These are phyloP conservation scores for Aspergillus arachidicola DNA, from an alignment of 2,329 filamentous ascomycete species.

Conservation along the genomic window DNA sequence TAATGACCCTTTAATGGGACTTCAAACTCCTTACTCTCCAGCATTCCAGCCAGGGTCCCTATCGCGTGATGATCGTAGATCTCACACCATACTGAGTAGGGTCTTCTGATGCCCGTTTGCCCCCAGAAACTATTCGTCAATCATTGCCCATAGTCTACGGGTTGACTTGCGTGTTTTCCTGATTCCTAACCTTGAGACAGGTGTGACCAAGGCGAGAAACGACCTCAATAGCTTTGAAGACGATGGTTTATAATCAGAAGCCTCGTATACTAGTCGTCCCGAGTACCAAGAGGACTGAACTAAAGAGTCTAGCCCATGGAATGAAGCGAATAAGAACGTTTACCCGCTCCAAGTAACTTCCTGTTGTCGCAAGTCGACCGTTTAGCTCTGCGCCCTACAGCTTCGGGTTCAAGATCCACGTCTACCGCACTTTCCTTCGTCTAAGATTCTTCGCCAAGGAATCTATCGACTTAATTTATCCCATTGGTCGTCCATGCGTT, in stretches of 20 bases:
- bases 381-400: slow-evolving; percentile 1
- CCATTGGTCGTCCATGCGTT: background rate
- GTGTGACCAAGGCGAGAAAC: no score
- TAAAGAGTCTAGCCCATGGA: background rate
- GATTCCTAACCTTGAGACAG: background rate
- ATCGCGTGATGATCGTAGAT: slow-evolving; percentile 2
- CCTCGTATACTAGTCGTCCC: background rate
- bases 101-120: background rate
- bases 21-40: background rate
- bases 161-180: background rate
- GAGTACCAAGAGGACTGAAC: background rate
- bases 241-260: background rate
- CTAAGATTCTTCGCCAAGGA: background rate
- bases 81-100: background rate
- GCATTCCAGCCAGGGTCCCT: background rate
- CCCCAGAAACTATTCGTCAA: background rate
- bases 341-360: background rate
- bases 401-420: slow-evolving; percentile 1
- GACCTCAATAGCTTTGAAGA: background rate
- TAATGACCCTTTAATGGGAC: background rate
- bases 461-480: background rate
- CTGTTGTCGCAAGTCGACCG: background rate
- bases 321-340: background rate
- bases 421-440: background rate
- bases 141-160: background rate